Percentiles rank a stretch among this genome's conserved stretches.
Conservation (phyloP, 2,329 filamentous ascomycete genomes). For the Alternaria solani region DNA sequence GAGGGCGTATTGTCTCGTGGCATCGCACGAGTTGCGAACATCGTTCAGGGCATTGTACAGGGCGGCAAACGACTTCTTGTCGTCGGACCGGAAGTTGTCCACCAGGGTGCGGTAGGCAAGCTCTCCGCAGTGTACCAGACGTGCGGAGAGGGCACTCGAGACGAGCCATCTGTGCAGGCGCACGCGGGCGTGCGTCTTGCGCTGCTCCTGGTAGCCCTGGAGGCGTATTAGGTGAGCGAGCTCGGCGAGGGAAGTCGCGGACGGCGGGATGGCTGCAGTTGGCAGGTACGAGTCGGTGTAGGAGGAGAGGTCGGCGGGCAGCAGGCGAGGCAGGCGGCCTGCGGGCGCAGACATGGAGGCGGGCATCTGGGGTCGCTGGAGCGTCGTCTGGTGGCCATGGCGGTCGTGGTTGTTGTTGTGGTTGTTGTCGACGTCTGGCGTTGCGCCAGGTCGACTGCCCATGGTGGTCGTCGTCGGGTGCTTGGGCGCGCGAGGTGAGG, state of each 20-base stretch:
- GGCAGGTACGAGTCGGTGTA: slow-evolving; percentile 69
- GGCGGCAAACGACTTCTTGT: slow-evolving; percentile 77
- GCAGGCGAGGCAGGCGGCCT: slow-evolving; percentile 60
- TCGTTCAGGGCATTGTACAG: slow-evolving; percentile 82
- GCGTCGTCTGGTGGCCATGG: slow-evolving; percentile 10
- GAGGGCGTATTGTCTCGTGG: slow-evolving; percentile 73
- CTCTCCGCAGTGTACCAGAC: slow-evolving; percentile 77
- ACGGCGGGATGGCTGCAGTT: slow-evolving; percentile 62
- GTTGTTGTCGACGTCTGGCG: slow-evolving; percentile 27
- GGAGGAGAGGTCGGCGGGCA: slow-evolving; percentile 71
- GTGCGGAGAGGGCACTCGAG: slow-evolving; percentile 76
- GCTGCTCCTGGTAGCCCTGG: slow-evolving; percentile 82
- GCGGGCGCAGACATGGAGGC: slow-evolving; percentile 57
- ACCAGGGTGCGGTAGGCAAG: slow-evolving; percentile 78
- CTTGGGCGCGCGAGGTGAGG: slow-evolving; percentile 43
- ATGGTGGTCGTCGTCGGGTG: slow-evolving; percentile 41
- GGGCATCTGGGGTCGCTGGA: slow-evolving; percentile 47
- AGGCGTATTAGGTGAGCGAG: slow-evolving; percentile 79
- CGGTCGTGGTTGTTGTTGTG: slow-evolving; percentile 8
- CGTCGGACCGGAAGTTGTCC: slow-evolving; percentile 79
- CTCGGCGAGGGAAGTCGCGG: slow-evolving; percentile 76
- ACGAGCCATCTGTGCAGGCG: slow-evolving; percentile 78
- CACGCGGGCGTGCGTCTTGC: slow-evolving; percentile 75
- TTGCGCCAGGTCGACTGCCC: slow-evolving; percentile 49
- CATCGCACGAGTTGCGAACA: slow-evolving; percentile 79